phyloP scores from a whole-genome alignment of 176 grass and related monocot species.

The Lolium rigidum region DNA sequence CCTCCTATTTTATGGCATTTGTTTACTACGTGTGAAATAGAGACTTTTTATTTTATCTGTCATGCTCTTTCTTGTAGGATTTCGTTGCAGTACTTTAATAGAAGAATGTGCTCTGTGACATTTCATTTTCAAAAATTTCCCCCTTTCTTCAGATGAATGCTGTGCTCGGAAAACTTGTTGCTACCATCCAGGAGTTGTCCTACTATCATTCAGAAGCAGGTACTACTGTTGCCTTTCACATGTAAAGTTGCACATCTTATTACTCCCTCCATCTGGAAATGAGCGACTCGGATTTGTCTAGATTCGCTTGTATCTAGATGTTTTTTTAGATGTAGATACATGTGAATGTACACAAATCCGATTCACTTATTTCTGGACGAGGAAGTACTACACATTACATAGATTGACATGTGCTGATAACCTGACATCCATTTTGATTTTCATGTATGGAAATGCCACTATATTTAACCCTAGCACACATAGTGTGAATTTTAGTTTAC shows the following conservation, averaged over 20 bases:
- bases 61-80: constrained; percentile 20
- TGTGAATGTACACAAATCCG: too few species aligned
- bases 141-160: constrained; percentile 50
- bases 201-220: constrained; percentile 65
- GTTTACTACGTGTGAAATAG: constrained; percentile 5
- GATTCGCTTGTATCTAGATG: too few species aligned
- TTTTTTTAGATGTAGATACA: too few species aligned
- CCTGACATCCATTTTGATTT: constrained; percentile 32
- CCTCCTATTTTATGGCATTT: constrained; percentile 32
- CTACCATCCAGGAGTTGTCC: constrained; percentile 54
- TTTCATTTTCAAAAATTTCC: constrained; percentile 14
- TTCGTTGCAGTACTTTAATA: constrained; percentile 1
- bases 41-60: not conserved
- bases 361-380: too few species aligned
- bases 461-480: not conserved
- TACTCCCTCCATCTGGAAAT: not conserved
- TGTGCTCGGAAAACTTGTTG: constrained; percentile 53
- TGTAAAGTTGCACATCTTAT: constrained; percentile 38
- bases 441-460: constrained; percentile 19
- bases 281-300: too few species aligned
- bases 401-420: constrained; percentile 16
- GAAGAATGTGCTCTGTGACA: constrained; percentile 24
- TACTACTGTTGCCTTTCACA: constrained; percentile 30
- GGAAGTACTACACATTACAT: constrained; percentile 3
- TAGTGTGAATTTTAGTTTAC: not conserved